These are phyloP conservation scores for Sporothrix brasiliensis DNA, from an alignment of 2,329 filamentous ascomycete species.

Conservation along the genomic window DNA sequence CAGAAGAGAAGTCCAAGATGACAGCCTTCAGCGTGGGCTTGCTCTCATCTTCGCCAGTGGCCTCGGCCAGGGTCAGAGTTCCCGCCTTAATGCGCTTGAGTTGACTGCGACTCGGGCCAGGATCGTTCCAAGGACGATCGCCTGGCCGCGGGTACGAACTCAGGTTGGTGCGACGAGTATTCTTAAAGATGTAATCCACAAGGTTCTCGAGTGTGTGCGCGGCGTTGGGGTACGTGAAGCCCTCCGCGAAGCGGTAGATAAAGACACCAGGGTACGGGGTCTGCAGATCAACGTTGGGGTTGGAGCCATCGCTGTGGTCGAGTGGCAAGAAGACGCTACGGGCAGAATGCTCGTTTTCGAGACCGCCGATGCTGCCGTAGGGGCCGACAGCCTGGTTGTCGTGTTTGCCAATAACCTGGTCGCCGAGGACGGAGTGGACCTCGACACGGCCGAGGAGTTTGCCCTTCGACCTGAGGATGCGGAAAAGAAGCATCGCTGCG, in stretches of 20 bases:
- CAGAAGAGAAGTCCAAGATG: constrained; percentile 60
- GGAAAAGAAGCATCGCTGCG: constrained; percentile 76
- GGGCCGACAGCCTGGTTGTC: constrained; percentile 48
- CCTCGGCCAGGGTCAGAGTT: constrained; percentile 32
- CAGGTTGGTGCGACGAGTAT: constrained; percentile 76
- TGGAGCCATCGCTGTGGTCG: constrained; percentile 85
- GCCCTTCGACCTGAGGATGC: constrained; percentile 79
- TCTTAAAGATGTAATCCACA: constrained; percentile 65
- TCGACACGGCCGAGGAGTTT: constrained; percentile 81
- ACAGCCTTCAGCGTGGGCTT: constrained; percentile 51
- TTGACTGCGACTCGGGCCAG: constrained; percentile 64
- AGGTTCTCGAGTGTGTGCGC: constrained; percentile 85
- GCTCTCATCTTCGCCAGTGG: constrained; percentile 35
- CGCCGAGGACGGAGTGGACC: constrained; percentile 80
- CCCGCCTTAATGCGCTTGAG: constrained; percentile 40
- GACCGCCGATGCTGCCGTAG: constrained; percentile 60
- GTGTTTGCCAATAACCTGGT: constrained; percentile 70
- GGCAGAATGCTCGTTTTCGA: constrained; percentile 51
- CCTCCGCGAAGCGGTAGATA: constrained; percentile 92
- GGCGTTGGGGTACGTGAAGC: constrained; percentile 95
- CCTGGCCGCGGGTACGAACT: constrained; percentile 65
- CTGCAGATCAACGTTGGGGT: constrained; percentile 77
- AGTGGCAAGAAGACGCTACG: constrained; percentile 87
- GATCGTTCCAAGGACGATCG: constrained; percentile 94
- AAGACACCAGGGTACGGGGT: constrained; percentile 89